phyloP scores from a whole-genome alignment of 2,329 filamentous ascomycete species.

The Macroventuria anomochaeta region DNA sequence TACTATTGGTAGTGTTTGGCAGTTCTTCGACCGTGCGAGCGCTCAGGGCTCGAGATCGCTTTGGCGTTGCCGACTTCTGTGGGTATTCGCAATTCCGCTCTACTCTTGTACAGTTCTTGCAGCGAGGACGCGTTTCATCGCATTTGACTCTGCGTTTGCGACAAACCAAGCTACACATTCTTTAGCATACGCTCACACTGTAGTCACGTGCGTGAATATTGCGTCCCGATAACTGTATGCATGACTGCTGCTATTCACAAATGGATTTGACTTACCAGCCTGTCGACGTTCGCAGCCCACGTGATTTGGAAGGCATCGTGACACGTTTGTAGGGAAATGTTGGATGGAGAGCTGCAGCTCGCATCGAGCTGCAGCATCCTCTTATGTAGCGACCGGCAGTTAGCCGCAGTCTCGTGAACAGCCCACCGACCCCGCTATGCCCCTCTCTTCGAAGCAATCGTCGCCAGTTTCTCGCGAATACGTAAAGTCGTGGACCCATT shows the following conservation, averaged over 20 bases:
- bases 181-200: slow-evolving; percentile 7
- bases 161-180: slow-evolving; percentile 49
- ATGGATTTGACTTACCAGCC: slow-evolving; percentile 47
- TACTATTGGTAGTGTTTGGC: not conserved
- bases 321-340: slow-evolving; percentile 9
- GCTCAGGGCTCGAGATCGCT: slow-evolving; percentile 20
- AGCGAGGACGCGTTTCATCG: slow-evolving; percentile 55
- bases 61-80: slow-evolving; percentile 18
- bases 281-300: slow-evolving; percentile 53
- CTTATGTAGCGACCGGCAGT: slow-evolving; percentile 5
- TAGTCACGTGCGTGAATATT: not conserved
- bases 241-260: not conserved
- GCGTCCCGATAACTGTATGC: not conserved
- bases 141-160: slow-evolving; percentile 59
- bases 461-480: not conserved
- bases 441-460: slow-evolving; percentile 7
- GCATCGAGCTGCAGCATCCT: slow-evolving; percentile 12
- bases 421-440: slow-evolving; percentile 11
- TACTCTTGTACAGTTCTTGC: slow-evolving; percentile 53
- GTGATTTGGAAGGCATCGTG: slow-evolving; percentile 50
- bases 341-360: not conserved
- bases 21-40: slow-evolving; percentile 16
- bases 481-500: not conserved
- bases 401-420: slow-evolving; percentile 10
- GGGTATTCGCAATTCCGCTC: slow-evolving; percentile 51